Conservation (phyloP, 106 monocot species). For the Allium fistulosum region DNA sequence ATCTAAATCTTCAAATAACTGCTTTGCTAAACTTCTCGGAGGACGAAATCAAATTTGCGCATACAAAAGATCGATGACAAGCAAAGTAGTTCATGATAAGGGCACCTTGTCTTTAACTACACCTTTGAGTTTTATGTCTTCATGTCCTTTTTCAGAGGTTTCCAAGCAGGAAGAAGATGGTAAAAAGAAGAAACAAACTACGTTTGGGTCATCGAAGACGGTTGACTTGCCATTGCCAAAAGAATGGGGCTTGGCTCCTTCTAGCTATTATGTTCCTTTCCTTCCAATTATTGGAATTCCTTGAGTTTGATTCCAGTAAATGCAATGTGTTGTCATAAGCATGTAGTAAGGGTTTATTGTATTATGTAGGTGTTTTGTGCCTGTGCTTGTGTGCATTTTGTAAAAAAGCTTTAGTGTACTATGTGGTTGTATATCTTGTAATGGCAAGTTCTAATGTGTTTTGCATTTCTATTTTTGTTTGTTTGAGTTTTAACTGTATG, state of each 20-base stretch:
- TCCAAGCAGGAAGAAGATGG: too few relatives aligned
- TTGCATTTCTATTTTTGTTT: too few relatives aligned
- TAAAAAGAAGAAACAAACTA: too few relatives aligned
- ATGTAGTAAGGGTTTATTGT: too few relatives aligned
- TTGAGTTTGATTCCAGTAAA: not conserved
- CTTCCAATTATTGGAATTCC: slow-evolving; percentile 28
- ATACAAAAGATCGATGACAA: slow-evolving; percentile 14
- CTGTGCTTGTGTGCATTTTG: too few relatives aligned
- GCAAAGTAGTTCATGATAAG: not conserved
- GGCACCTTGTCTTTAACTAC: slow-evolving; percentile 10
- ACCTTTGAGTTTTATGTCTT: slow-evolving; percentile 18
- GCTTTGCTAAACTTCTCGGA: slow-evolving; percentile 21
- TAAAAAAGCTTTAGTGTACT: too few relatives aligned
- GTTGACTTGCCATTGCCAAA: slow-evolving; percentile 18
- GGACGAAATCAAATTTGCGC: slow-evolving; percentile 23
- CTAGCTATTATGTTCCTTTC: slow-evolving; percentile 30
- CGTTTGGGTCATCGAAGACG: slow-evolving; percentile 21
- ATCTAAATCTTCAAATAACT: not conserved
- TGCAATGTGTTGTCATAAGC: too few relatives aligned
- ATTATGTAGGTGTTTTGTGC: too few relatives aligned
- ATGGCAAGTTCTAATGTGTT: too few relatives aligned
- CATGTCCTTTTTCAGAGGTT: slow-evolving; percentile 8
- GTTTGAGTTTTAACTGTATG: too few relatives aligned
- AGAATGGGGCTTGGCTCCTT: slow-evolving; percentile 35
- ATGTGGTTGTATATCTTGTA: too few relatives aligned